Percentiles rank a stretch among this genome's conserved stretches.
These are phyloP conservation scores for Hypoxylon sp. DNA, from an alignment of 2,329 filamentous ascomycete genomes.

Conservation along the genomic window DNA sequence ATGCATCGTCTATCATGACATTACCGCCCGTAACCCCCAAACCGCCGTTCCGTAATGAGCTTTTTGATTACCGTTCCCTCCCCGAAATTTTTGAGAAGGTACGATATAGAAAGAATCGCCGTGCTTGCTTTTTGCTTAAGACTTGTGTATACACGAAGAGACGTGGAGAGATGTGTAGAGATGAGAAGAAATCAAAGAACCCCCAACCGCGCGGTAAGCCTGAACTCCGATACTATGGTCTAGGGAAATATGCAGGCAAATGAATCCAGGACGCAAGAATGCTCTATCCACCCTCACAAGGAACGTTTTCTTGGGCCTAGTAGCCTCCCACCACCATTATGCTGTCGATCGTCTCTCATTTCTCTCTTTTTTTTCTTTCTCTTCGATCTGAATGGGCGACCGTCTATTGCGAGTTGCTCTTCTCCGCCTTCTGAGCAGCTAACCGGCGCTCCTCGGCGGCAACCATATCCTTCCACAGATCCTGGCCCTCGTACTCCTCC, in stretches of 20 bases:
- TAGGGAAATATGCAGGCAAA: constrained; percentile 28
- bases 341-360: constrained; percentile 29
- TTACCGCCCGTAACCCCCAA: constrained; percentile 6
- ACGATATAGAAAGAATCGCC: constrained; percentile 1
- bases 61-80: constrained; percentile 13
- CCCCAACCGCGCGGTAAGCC: constrained; percentile 8
- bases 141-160: constrained; percentile 32
- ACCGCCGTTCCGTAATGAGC: not conserved
- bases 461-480: constrained; percentile 95
- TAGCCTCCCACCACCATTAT: constrained; percentile 39
- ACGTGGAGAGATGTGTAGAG: constrained; percentile 23
- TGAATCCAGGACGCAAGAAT: constrained; percentile 15
- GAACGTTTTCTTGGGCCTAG: constrained; percentile 5
- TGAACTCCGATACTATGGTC: constrained; percentile 35
- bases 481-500: constrained; percentile 88
- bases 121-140: constrained; percentile 25
- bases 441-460: constrained; percentile 80
- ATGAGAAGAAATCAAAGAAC: constrained; percentile 10
- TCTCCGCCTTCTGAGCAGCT: constrained; percentile 58
- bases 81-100: not conserved
- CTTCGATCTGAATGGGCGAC: not conserved
- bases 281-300: not conserved
- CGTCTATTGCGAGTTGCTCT: constrained; percentile 25
- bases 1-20: constrained; percentile 35
- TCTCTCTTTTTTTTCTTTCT: not conserved